Evolutionary conservation across 2,329 filamentous ascomycete genomes (phyloP), one percentile per base, ranked within the genome.

Genomic region (Chaetoscypha palmicola): DNA sequence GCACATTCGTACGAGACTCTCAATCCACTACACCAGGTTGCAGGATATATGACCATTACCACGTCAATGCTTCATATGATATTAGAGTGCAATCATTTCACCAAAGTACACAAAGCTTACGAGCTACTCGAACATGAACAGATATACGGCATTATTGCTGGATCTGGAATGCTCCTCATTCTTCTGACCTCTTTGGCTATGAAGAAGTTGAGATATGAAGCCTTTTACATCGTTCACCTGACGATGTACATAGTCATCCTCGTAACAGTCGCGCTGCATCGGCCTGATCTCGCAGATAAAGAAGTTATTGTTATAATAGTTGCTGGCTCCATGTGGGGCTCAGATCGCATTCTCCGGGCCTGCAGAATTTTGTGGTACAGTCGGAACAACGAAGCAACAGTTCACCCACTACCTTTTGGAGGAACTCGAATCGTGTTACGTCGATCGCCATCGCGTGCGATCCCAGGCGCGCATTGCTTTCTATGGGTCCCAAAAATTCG

Each of bases 401-500:
- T 81, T n/a, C 67, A 69, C 19, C 71, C 76, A 4, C 67, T 81
- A 3, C 64, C 73, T 5, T 63, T 73, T 42, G 71, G 73, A 3
- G 75, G 69, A 38, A 78, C 74, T 14, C 71, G 74, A 28, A 68
- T 80, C n/a, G 66, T 69, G 0, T 62, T 81, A 23, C 74, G 75
- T 58, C 67, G 70, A 2, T 70, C 71, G 1, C 47, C 66, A 0
- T 60, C 63, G 2, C 50, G 58, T 4, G 70, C 71, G 1, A 59
- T 63, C 2, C 69, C 78, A 0, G 79, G 77, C 1, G 74, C 75
- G 48, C 79, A 84, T 56, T 77, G 75, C 52, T 82, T 80, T 54
- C 60, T 83, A 22, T 83, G 77, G 76, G 70, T 83, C 5, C 80
- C 79, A 0, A 64, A 64, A 3, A 68, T 83, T 37, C 71, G 78